Evolutionary conservation across 2,329 filamentous ascomycete species (phyloP).

Genomic region (Epicoccum sorghinum): DNA sequence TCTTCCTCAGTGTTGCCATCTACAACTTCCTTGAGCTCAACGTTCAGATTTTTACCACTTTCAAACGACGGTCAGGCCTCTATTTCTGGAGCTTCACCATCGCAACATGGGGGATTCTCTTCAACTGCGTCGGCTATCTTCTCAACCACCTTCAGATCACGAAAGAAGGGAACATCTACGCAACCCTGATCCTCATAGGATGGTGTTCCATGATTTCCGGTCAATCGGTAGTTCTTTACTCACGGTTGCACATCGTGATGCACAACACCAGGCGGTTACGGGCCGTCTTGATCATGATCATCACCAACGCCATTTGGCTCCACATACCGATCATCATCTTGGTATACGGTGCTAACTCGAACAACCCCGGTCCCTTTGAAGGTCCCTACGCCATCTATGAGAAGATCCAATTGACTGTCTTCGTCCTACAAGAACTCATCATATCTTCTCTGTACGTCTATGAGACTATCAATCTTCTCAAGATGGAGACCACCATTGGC

Average conservation of each 20-base stretch:
- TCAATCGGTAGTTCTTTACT: conserved; percentile 65
- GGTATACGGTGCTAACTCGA: conserved; percentile 56
- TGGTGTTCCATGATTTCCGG: conserved; percentile 67
- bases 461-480: conserved; percentile 45
- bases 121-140: conserved; percentile 54
- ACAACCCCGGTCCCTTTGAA: conserved; percentile 35
- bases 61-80: conserved; percentile 52
- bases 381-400: conserved; percentile 46
- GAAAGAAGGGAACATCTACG: conserved; percentile 22
- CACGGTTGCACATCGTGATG: conserved; percentile 64
- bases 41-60: conserved; percentile 52
- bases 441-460: conserved; percentile 57
- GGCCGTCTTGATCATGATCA: conserved; percentile 62
- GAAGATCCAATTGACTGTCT: conserved; percentile 50
- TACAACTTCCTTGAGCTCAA: conserved; percentile 52
- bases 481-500: conserved; percentile 21
- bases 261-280: conserved; percentile 55
- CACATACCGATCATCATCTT: conserved; percentile 61
- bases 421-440: conserved; percentile 46
- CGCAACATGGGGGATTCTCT: conserved; percentile 50
- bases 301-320: conserved; percentile 58
- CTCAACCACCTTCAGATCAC: conserved; percentile 49
- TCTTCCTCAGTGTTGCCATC: conserved; percentile 34
- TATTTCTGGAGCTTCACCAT: conserved; percentile 58
- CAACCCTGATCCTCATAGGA: conserved; percentile 58